Percentiles rank a stretch among this genome's conserved stretches.
These are phyloP conservation scores for Neopestalotiopsis rosae DNA, from an alignment of 2,329 filamentous ascomycete species.

Conservation along the genomic window DNA sequence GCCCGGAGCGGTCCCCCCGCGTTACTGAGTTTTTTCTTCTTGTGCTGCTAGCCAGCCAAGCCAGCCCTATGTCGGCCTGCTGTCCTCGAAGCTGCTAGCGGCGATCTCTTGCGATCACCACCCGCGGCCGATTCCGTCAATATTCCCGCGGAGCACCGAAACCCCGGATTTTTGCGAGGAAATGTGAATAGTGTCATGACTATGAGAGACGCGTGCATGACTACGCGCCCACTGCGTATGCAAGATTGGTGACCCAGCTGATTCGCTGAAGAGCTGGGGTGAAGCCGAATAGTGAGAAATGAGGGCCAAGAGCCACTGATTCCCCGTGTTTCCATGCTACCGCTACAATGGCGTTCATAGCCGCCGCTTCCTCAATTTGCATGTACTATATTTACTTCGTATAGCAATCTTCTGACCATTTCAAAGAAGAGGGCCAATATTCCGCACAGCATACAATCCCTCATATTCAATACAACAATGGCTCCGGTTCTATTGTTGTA, in stretches of 20 bases:
- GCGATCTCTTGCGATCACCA: neutral
- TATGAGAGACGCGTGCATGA: neutral
- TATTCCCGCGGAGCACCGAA: conserved; percentile 11
- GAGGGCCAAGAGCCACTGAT: neutral
- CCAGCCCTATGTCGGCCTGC: too few relatives aligned
- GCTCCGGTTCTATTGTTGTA: too few relatives aligned
- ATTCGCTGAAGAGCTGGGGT: neutral
- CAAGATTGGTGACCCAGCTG: neutral
- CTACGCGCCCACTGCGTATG: neutral
- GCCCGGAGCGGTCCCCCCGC: neutral
- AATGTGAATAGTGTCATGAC: neutral
- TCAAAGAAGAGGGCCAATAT: too few relatives aligned
- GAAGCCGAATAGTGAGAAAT: neutral
- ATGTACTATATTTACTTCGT: too few relatives aligned
- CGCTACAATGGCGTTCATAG: neutral
- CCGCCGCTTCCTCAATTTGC: neutral
- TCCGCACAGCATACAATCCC: too few relatives aligned
- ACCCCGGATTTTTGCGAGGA: neutral
- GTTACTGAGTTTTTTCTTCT: neutral
- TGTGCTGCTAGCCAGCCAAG: too few relatives aligned
- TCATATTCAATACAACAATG: too few relatives aligned
- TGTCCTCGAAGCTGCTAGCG: too few relatives aligned
- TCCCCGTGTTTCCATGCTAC: neutral
- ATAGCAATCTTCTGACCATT: too few relatives aligned
- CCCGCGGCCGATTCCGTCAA: conserved; percentile 5